Conservation (phyloP, 257 asterid genomes). For the Misopates orontium region DNA sequence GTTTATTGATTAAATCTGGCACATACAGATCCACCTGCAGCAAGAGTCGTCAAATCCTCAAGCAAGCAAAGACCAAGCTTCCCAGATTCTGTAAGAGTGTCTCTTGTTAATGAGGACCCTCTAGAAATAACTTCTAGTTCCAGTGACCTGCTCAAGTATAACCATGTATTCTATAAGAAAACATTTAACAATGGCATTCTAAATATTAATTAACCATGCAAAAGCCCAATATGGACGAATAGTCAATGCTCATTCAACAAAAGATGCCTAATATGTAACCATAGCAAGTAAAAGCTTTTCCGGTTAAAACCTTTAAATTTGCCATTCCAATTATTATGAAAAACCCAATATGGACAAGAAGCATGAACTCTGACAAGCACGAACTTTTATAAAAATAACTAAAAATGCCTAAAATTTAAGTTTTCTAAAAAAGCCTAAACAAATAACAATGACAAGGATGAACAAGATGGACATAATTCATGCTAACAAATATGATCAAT, state of each 20-base stretch:
- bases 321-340: too few relatives aligned
- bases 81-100: constrained; percentile 64
- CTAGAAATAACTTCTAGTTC: constrained; percentile 73
- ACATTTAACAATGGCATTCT: constrained; percentile 26
- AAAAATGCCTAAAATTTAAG: too few relatives aligned
- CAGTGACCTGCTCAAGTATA: constrained; percentile 61
- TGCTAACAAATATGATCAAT: constrained; percentile 18
- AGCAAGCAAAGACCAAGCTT: constrained; percentile 93
- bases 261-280: constrained; percentile 5
- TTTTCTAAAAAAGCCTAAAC: background rate
- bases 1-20: constrained; percentile 45
- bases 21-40: constrained; percentile 99
- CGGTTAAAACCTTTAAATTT: too few relatives aligned
- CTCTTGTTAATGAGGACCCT: constrained; percentile 62
- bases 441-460: background rate
- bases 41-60: constrained; percentile 97
- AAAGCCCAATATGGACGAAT: background rate
- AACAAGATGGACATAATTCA: constrained; percentile 21
- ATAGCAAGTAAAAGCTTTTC: constrained; percentile 5
- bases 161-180: constrained; percentile 26
- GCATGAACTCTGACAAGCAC: background rate
- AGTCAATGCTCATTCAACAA: background rate
- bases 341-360: too few relatives aligned
- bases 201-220: constrained; percentile 23
- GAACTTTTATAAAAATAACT: too few relatives aligned